Percentiles rank a stretch among this genome's conserved stretches.
phyloP scores from a whole-genome alignment of 306 rosid genomes.

The Crotalaria pallida region DNA sequence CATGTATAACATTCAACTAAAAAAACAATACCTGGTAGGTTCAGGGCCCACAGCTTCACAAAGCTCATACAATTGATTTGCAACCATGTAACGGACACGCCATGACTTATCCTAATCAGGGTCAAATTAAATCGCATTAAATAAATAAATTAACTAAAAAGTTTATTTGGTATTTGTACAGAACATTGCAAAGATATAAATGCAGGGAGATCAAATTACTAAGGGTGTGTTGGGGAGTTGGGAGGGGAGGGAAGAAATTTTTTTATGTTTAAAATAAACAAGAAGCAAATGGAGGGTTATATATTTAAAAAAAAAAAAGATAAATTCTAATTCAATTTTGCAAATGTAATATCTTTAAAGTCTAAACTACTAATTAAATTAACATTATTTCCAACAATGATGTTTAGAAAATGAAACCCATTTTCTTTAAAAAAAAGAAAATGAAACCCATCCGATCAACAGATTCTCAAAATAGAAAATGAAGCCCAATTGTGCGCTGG shows the following conservation, averaged over 20 bases:
- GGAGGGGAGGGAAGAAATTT: neutral
- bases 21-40: slow-evolving; percentile 69
- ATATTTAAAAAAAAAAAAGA: neutral
- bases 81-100: slow-evolving; percentile 99
- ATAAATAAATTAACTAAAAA: neutral
- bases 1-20: neutral
- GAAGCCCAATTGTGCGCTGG: neutral
- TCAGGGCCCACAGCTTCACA: slow-evolving; percentile 99
- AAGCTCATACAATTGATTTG: slow-evolving; percentile 89
- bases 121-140: slow-evolving; percentile 20
- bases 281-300: neutral
- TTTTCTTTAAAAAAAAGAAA: too few relatives aligned
- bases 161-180: neutral
- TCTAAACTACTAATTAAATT: neutral
- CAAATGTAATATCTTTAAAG: neutral
- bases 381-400: neutral
- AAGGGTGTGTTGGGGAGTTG: neutral
- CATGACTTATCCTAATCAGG: slow-evolving; percentile 82
- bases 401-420: neutral
- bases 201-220: neutral
- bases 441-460: neutral
- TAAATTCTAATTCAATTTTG: neutral
- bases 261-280: neutral
- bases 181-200: neutral
- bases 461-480: neutral